A percentile compares a stretch with the other conserved stretches of the same genome.
These are phyloP conservation scores for Anthracocystis setariae DNA, from an alignment of 1,284 basidiomycete genomes.

Conservation along the genomic window DNA sequence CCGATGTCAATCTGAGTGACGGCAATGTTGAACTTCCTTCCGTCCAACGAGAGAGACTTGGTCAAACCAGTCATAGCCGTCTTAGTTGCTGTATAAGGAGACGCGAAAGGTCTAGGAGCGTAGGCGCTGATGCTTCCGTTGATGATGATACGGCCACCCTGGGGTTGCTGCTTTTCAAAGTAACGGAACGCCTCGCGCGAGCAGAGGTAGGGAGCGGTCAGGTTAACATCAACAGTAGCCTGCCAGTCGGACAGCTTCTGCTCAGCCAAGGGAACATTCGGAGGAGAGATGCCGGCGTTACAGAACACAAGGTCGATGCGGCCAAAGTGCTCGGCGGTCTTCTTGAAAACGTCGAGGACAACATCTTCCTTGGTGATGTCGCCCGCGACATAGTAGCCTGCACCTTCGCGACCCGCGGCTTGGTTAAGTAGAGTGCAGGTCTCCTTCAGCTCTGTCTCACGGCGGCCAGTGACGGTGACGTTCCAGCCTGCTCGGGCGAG, in stretches of 20 bases:
- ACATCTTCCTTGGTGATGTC: conserved; percentile 55
- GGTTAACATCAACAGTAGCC: conserved; percentile 53
- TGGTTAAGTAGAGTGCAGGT: conserved; percentile 27
- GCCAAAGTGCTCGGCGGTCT: conserved; percentile 44
- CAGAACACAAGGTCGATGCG: conserved; percentile 53
- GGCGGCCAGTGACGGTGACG: conserved; percentile 49
- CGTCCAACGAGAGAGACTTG: conserved; percentile 55
- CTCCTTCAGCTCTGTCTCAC: conserved; percentile 38
- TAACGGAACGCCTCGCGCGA: conserved; percentile 55
- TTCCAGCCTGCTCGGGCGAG: conserved; percentile 56
- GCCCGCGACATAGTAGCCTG: conserved; percentile 28
- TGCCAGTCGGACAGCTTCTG: conserved; percentile 54
- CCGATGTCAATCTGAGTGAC: conserved; percentile 59
- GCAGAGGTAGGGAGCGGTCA: conserved; percentile 56
- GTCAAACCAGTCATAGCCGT: conserved; percentile 54
- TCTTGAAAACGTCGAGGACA: conserved; percentile 36
- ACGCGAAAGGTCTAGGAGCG: conserved; percentile 43
- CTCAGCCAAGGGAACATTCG: conserved; percentile 46
- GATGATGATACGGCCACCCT: conserved; percentile 58
- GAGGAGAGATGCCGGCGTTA: conserved; percentile 57
- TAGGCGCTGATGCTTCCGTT: conserved; percentile 57
- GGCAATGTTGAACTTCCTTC: conserved; percentile 50
- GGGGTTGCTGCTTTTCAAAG: conserved; percentile 49
- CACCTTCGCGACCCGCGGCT: conserved; percentile 19
- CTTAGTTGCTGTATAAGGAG: conserved; percentile 56